Base-by-base conservation (phyloP, 352 stramenopile species). In the Pythium insidiosum region DNA sequence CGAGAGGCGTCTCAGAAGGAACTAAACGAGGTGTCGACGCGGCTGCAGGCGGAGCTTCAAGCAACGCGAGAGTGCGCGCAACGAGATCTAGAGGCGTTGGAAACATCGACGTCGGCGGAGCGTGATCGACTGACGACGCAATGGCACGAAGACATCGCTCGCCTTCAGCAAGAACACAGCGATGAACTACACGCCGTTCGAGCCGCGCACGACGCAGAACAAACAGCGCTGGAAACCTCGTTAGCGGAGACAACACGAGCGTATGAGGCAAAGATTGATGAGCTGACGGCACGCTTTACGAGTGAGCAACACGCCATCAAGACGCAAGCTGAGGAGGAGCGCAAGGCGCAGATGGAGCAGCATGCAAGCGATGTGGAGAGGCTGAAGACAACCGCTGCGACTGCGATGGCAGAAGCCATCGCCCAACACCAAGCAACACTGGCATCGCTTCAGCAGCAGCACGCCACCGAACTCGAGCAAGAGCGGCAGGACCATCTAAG, bases 401-500 rank as follows among this genome's bases (percentile, higher is more conserved):
- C 28, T 15, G 28, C 10, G 34, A n/a, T 2, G 13, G 10, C 34
- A n/a, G 18, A n/a, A 20, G 18, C 34, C 34, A 20, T 15, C 9
- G 16, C 34, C 13, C 9, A n/a, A 51, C 4, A 33, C 28, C 9
- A 33, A 15, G 9, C 28, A 15, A 9, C 9, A 13, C 28, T 33
- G 28, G 28, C 15, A 9, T 9, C 9, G 28, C 18, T 63, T 12
- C 40, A 52, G 23, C 43, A 58, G 30, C 21, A 24, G 3, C 58
- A 79, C 47, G 42, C 38, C 3, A 20, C 31, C 4, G 35, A 71
- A 39, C 19, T 63, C 13, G 42, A 63, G 38, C 30, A 30, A 1
- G 41, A 68, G 5, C 20, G 38, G 19, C 19, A 10, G 30, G 23
- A 16, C n/a, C n/a, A n/a, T n/a, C n/a, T n/a, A n/a, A n/a, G n/a